phyloP scores from a whole-genome alignment of 352 stramenopile species.

The Phytophthora niederhauseri region DNA sequence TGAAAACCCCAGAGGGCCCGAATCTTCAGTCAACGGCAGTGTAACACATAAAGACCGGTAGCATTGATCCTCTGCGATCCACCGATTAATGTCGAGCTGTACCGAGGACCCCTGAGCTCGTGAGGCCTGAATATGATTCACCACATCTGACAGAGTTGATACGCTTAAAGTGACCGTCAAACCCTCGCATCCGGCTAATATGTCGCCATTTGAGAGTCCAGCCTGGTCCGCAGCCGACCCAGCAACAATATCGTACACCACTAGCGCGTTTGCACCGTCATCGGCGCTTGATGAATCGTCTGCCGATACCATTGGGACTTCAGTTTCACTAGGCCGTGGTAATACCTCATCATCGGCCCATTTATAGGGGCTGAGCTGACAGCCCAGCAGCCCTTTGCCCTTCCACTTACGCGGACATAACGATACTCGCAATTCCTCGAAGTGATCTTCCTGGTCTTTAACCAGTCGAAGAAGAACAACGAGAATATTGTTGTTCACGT shows the following conservation, averaged over 20 bases:
- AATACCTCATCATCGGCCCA: conserved; percentile 31
- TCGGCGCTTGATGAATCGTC: conserved; percentile 8
- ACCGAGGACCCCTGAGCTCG: conserved; percentile 11
- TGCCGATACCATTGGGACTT: neutral
- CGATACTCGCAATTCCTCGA: conserved; percentile 25
- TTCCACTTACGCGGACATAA: conserved; percentile 60
- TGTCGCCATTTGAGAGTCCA: conserved; percentile 52
- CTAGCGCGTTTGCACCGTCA: conserved; percentile 29
- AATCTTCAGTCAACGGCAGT: conserved; percentile 13
- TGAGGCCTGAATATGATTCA: conserved; percentile 21
- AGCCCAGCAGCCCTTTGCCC: conserved; percentile 68
- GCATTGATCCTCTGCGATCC: conserved; percentile 46
- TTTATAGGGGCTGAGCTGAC: conserved; percentile 68
- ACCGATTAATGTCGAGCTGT: conserved; percentile 52
- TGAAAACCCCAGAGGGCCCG: conserved; percentile 44
- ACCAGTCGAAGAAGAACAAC: conserved; percentile 44
- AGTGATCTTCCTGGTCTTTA: conserved; percentile 1
- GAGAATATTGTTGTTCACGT: conserved; percentile 42
- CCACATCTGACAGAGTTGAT: conserved; percentile 18
- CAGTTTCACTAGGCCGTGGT: conserved; percentile 1
- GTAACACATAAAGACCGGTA: conserved; percentile 44
- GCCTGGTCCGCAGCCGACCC: conserved; percentile 37
- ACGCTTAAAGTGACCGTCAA: conserved; percentile 24
- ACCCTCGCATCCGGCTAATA: conserved; percentile 47
- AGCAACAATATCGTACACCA: conserved; percentile 48